These are phyloP conservation scores for Notholithocarpus densiflorus DNA, from an alignment of 306 rosid species.

Conservation along the genomic window DNA sequence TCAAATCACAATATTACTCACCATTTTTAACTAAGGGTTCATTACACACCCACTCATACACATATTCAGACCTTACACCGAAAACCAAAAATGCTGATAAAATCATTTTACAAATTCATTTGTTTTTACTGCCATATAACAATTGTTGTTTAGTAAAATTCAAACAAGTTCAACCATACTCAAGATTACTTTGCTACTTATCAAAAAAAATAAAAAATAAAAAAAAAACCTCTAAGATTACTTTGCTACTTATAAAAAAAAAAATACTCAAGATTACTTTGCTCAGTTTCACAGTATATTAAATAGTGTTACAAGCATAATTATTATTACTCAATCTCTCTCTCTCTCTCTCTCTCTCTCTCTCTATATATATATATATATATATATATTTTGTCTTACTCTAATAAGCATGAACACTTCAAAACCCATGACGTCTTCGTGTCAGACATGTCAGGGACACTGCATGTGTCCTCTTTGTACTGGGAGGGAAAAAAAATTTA, in stretches of 20 bases:
- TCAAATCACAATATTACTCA: no score
- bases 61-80: background rate
- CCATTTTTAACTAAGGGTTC: background rate
- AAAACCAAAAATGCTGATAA: background rate
- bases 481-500: no score
- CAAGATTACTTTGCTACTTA: background rate
- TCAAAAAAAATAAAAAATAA: no score
- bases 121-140: background rate
- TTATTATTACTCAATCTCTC: background rate
- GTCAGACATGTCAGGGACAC: no score
- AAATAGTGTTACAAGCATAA: background rate
- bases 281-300: background rate
- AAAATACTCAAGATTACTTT: background rate
- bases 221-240: no score
- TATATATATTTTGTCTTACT: no score
- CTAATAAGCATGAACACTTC: no score
- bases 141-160: background rate
- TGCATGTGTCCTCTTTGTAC: no score
- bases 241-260: no score
- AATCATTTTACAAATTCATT: background rate
- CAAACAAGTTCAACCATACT: background rate
- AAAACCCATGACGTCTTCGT: no score
- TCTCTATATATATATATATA: no score
- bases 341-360: no score
- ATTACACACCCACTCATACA: background rate